Percentiles rank a stretch among this genome's conserved stretches.
Conservation (phyloP, 1,139 yeast species). For the Blastobotrys niveus region DNA sequence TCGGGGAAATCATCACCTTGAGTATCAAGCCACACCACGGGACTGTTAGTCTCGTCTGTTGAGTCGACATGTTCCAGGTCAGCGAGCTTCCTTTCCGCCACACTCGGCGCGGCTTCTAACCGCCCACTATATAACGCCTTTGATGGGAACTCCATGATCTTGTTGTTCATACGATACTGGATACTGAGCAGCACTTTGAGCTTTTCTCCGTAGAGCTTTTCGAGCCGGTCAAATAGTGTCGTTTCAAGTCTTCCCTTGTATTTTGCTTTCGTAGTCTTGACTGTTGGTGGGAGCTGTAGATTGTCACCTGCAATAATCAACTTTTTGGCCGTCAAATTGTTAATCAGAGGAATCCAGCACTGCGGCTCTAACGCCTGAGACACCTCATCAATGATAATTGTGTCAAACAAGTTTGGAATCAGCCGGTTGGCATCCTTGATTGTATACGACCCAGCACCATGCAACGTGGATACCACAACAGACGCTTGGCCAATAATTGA, state of each 20-base stretch:
- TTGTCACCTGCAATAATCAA: slow-evolving; percentile 63
- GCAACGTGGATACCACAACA: slow-evolving; percentile 77
- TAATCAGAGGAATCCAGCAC: slow-evolving; percentile 90
- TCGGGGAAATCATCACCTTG: slow-evolving; percentile 75
- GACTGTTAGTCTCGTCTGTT: slow-evolving; percentile 41
- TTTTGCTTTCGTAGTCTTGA: slow-evolving; percentile 34
- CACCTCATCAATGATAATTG: slow-evolving; percentile 89
- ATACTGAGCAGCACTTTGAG: slow-evolving; percentile 55
- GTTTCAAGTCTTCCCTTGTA: slow-evolving; percentile 43
- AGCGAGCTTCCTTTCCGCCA: slow-evolving; percentile 45
- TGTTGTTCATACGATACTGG: slow-evolving; percentile 82
- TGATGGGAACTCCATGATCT: slow-evolving; percentile 78
- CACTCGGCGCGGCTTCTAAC: slow-evolving; percentile 58
- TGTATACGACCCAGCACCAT: slow-evolving; percentile 78
- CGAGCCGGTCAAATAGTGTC: slow-evolving; percentile 77
- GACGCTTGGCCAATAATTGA: slow-evolving; percentile 56
- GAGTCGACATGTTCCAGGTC: slow-evolving; percentile 53
- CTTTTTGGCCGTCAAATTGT: slow-evolving; percentile 53
- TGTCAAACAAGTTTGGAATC: slow-evolving; percentile 51
- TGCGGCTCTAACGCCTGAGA: slow-evolving; percentile 93
- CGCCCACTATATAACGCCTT: slow-evolving; percentile 54
- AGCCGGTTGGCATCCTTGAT: slow-evolving; percentile 43
- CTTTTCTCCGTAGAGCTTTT: slow-evolving; percentile 45
- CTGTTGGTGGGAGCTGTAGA: slow-evolving; percentile 62
- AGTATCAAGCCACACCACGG: slow-evolving; percentile 80